Conservation (phyloP, 2,329 filamentous ascomycete species). For the Exophiala aquamarina region DNA sequence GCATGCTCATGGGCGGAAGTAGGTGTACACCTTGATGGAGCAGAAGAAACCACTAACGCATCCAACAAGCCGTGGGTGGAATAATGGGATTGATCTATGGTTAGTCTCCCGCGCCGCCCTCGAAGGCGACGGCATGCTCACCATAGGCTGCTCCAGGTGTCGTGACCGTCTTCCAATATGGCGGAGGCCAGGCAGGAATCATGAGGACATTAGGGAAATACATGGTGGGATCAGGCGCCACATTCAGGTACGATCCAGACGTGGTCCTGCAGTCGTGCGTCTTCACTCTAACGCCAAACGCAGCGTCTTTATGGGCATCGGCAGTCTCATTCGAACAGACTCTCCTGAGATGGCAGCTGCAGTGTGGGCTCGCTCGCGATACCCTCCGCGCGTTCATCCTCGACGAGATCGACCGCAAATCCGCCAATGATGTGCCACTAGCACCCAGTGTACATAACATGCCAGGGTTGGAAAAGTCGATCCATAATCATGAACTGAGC, state of each 20-base stretch:
- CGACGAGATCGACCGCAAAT: conserved; percentile 34
- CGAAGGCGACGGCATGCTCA: not conserved
- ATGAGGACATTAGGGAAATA: conserved; percentile 94
- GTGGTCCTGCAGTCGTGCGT: too few relatives aligned
- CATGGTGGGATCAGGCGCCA: conserved; percentile 92
- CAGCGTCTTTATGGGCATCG: conserved; percentile 95
- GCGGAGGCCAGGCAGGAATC: conserved; percentile 88
- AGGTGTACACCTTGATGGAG: conserved; percentile 45
- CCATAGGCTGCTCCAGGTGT: conserved; percentile 59
- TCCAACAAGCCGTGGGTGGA: conserved; percentile 73
- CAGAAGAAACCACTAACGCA: conserved; percentile 24
- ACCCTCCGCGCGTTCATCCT: conserved; percentile 70
- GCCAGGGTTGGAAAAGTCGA: conserved; percentile 17
- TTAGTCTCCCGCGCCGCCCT: conserved; percentile 42
- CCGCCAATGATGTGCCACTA: conserved; percentile 1
- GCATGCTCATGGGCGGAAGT: conserved; percentile 98
- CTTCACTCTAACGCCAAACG: conserved; percentile 36
- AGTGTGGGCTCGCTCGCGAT: conserved; percentile 72
- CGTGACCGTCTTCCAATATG: conserved; percentile 93
- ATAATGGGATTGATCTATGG: conserved; percentile 99
- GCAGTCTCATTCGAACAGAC: conserved; percentile 92
- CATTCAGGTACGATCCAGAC: conserved; percentile 87
- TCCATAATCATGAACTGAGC: conserved; percentile 10
- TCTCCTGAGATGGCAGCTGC: conserved; percentile 73
- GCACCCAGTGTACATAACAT: conserved; percentile 15